Evolutionary conservation across 2,329 filamentous ascomycete species (phyloP), one percentile per base, ranked within the genome.

Genomic region (Trichoderma simmonsii): DNA sequence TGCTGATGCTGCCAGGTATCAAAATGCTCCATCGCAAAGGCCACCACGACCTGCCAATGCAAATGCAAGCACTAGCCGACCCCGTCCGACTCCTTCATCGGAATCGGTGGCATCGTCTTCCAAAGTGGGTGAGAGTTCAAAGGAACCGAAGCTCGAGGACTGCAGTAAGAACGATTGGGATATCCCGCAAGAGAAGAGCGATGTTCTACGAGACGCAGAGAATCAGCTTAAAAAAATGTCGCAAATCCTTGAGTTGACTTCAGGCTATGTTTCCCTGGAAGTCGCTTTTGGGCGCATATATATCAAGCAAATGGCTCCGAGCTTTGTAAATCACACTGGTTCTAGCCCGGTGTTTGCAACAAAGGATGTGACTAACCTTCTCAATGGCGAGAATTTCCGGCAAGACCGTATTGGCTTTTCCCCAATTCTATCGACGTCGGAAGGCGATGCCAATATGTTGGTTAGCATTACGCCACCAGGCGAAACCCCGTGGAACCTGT

Each of bases 221-320:
- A 34, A 5, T 11, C 62, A 71, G 68, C 43, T 74, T 6, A 71
- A 63, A 7, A 62, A 73, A 1, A 34, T 78, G 21, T 57, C 77
- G 2, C 65, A 70, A 7, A 34, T 77, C 7, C 59, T 80, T 18
- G 74, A 76, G 61, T 43, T 75, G 8, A 73, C 72, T 0, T 77
- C 80, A 7, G 80, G 80, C 1, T 64, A 69, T 8, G 43, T 80
- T 15, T 73, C 71, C 6, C 56, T 81, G 9, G 73, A 76, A 51
- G 71, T 77, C 34, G 73, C 73, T 15, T 78, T 81, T 59, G 80
- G 80, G 1, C 77, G 80, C 3, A 71, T 80, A 9, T 80, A 78
- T 62, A 48, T 79, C 39, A 77, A 75, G 30, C 71, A 78, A 9
- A 28, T 75, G 14, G 64, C 48, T 5, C 72, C 71, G 15, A 68